Evolutionary conservation across 2,329 filamentous ascomycete species (phyloP).

Genomic region (Fusarium secorum): DNA sequence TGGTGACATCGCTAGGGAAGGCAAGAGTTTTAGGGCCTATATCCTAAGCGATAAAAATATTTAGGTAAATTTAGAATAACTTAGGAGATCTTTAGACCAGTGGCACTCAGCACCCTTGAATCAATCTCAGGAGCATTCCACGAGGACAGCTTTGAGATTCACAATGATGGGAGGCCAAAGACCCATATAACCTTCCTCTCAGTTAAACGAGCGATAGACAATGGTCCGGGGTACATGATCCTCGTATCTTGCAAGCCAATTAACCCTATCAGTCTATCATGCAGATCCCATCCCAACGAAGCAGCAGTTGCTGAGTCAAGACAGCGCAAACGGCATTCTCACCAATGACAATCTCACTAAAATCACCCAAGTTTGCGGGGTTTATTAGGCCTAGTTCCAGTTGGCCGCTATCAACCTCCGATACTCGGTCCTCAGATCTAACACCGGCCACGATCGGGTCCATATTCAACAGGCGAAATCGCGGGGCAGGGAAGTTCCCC

Average conservation of each 20-base stretch:
- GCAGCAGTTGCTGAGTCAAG: not conserved
- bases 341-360: not conserved
- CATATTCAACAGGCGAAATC: not conserved
- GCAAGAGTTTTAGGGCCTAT: accelerated
- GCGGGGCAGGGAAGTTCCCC: conserved; percentile 20
- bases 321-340: not conserved
- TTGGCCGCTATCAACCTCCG: not conserved
- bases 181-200: not conserved
- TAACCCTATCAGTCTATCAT: conserved; percentile 7
- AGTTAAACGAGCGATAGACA: not conserved
- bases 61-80: not conserved
- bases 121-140: not conserved
- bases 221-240: not conserved
- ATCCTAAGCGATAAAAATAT: accelerated
- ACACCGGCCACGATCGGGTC: not conserved
- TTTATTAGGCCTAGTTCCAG: not conserved
- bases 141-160: too few relatives aligned
- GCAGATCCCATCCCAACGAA: not conserved
- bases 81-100: not conserved
- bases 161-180: not conserved
- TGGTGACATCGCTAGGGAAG: not conserved
- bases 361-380: not conserved
- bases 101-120: too few relatives aligned
- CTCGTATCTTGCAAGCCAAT: not conserved
- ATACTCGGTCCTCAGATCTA: conserved; percentile 22